These are phyloP conservation scores for Daldinia loculata DNA, from an alignment of 495 filamentous ascomycete genomes.

Conservation along the genomic window DNA sequence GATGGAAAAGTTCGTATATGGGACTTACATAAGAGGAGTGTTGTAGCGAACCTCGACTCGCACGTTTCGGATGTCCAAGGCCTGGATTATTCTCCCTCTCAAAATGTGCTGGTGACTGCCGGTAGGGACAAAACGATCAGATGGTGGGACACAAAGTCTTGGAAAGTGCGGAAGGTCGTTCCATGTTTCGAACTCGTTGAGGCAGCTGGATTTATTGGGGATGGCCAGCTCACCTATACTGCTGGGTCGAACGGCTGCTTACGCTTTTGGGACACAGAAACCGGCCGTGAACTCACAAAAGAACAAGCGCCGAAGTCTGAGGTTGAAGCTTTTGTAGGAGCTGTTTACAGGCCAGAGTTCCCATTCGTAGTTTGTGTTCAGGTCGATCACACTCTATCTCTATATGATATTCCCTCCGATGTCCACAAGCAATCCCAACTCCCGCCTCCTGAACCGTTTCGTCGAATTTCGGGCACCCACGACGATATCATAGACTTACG, in stretches of 20 bases:
- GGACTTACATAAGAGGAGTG: constrained; percentile 84
- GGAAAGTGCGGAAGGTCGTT: constrained; percentile 84
- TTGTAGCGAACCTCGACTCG: constrained; percentile 80
- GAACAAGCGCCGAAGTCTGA: constrained; percentile 66
- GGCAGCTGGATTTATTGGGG: constrained; percentile 77
- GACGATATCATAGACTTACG: constrained; percentile 96
- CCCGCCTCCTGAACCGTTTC: constrained; percentile 55
- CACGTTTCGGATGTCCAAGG: constrained; percentile 92
- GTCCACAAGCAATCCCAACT: constrained; percentile 43
- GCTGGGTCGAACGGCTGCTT: constrained; percentile 86
- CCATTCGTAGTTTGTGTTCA: constrained; percentile 83
- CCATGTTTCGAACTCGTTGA: constrained; percentile 88
- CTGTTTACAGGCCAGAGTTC: constrained; percentile 68
- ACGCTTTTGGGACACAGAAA: constrained; percentile 80
- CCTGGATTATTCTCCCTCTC: constrained; percentile 77
- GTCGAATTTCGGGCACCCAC: constrained; percentile 92
- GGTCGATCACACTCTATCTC: constrained; percentile 81
- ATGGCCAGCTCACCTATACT: constrained; percentile 75
- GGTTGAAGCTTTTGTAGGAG: constrained; percentile 76
- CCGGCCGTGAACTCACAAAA: constrained; percentile 78
- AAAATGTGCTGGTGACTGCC: constrained; percentile 83
- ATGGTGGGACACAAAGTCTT: constrained; percentile 84
- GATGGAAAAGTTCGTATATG: constrained; percentile 92
- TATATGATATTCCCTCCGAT: constrained; percentile 67
- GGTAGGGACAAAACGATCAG: constrained; percentile 94